phyloP scores from a whole-genome alignment of 2,329 filamentous ascomycete genomes.

The Calonectria pauciramosa region DNA sequence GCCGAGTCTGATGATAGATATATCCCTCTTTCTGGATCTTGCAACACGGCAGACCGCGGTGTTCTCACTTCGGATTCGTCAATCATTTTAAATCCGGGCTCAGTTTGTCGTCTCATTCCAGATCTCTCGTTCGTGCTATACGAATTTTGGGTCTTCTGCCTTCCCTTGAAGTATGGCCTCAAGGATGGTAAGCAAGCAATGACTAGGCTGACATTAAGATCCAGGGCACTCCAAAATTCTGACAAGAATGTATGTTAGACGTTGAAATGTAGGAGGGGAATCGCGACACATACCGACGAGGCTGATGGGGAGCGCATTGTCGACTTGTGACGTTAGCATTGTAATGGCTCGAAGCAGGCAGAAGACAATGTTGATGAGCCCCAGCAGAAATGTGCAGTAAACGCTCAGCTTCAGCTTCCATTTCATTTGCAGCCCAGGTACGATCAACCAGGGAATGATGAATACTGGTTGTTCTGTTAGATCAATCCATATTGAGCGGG shows the following conservation, averaged over 20 bases:
- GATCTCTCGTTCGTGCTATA: neutral
- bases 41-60: neutral
- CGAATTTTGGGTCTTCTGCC: neutral
- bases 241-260: neutral
- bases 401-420: neutral
- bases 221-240: conserved; percentile 39
- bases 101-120: neutral
- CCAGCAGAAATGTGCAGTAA: conserved; percentile 35
- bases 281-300: conserved; percentile 24
- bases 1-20: neutral
- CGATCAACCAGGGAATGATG: conserved; percentile 10
- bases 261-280: rapidly evolving
- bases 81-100: neutral
- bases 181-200: conserved; percentile 40
- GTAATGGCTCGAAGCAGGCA: conserved; percentile 37
- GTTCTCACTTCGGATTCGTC: neutral
- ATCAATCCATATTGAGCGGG: too few relatives aligned
- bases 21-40: neutral
- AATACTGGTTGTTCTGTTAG: neutral
- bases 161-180: conserved; percentile 32
- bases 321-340: conserved; percentile 13
- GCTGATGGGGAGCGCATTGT: conserved; percentile 30
- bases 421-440: neutral
- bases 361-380: conserved; percentile 36
- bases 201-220: conserved; percentile 34